A percentile compares a stretch with the other conserved stretches of the same genome.
These are phyloP conservation scores for Alternaria atra DNA, from an alignment of 2,329 filamentous ascomycete species.

Conservation along the genomic window DNA sequence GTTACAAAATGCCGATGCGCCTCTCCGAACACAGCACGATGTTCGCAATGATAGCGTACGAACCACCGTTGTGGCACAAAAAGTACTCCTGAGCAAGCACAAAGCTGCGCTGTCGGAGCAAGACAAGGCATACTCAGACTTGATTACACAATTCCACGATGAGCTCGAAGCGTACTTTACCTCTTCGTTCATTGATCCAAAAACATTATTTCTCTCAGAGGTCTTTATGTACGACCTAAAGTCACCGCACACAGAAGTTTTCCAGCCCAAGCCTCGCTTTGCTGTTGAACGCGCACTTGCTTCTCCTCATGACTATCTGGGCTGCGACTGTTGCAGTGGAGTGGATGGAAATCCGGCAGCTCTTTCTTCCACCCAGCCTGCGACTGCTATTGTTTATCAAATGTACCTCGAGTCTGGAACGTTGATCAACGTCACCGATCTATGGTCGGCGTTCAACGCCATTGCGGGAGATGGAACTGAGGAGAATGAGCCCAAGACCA, in stretches of 20 bases:
- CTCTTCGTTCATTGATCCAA: conserved; percentile 58
- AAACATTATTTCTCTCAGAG: conserved; percentile 71
- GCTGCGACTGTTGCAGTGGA: conserved; percentile 71
- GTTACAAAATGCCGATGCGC: conserved; percentile 34
- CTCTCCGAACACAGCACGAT: conserved; percentile 78
- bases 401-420: conserved; percentile 80
- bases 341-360: conserved; percentile 52
- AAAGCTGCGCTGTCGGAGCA: conserved; percentile 74
- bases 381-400: conserved; percentile 78
- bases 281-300: conserved; percentile 76
- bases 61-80: conserved; percentile 82
- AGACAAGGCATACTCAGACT: conserved; percentile 73
- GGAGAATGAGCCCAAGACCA: conserved; percentile 59
- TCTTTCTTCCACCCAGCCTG: conserved; percentile 69
- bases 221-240: conserved; percentile 78
- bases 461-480: conserved; percentile 64
- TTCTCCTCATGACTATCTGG: conserved; percentile 79
- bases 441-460: conserved; percentile 79
- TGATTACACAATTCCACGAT: conserved; percentile 67
- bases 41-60: conserved; percentile 73
- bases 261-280: conserved; percentile 75
- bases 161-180: conserved; percentile 60
- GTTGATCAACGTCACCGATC: conserved; percentile 79
- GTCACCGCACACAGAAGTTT: conserved; percentile 75
- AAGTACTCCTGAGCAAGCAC: conserved; percentile 80